These are phyloP conservation scores for Microbotryum intermedium DNA, from an alignment of 1,284 basidiomycete species.

Conservation along the genomic window DNA sequence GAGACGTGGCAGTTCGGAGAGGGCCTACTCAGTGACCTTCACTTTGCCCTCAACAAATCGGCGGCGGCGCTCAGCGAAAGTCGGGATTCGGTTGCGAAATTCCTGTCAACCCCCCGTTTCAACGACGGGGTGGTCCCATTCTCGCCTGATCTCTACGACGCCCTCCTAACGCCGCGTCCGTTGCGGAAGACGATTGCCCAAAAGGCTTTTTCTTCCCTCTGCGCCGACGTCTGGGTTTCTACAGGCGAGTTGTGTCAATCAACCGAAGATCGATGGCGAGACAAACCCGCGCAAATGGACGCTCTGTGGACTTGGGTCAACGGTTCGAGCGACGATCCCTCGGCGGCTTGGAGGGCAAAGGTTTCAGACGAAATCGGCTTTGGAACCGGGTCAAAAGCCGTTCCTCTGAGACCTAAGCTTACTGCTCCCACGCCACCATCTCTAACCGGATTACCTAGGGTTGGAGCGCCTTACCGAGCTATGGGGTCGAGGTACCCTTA, in stretches of 20 bases:
- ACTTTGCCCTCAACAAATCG: too few relatives aligned
- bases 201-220: neutral
- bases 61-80: too few relatives aligned
- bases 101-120: neutral
- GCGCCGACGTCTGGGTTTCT: slow-evolving; percentile 6
- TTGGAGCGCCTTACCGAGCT: too few relatives aligned
- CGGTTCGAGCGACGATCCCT: slow-evolving; percentile 6
- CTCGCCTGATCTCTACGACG: neutral
- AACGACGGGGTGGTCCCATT: slow-evolving; percentile 18
- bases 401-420: too few relatives aligned
- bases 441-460: too few relatives aligned
- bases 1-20: too few relatives aligned
- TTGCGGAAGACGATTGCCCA: slow-evolving; percentile 1
- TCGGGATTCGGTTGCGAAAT: too few relatives aligned
- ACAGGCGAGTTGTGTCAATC: slow-evolving; percentile 5
- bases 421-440: too few relatives aligned
- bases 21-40: too few relatives aligned
- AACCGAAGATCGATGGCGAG: neutral
- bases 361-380: neutral
- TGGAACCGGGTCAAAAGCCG: neutral
- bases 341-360: slow-evolving; percentile 10
- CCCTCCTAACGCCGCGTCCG: neutral
- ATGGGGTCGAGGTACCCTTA: neutral
- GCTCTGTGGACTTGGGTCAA: slow-evolving; percentile 17
- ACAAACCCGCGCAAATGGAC: slow-evolving; percentile 3